Conservation (phyloP, 73 alveolate genomes). For the Diophrys appendiculata region DNA sequence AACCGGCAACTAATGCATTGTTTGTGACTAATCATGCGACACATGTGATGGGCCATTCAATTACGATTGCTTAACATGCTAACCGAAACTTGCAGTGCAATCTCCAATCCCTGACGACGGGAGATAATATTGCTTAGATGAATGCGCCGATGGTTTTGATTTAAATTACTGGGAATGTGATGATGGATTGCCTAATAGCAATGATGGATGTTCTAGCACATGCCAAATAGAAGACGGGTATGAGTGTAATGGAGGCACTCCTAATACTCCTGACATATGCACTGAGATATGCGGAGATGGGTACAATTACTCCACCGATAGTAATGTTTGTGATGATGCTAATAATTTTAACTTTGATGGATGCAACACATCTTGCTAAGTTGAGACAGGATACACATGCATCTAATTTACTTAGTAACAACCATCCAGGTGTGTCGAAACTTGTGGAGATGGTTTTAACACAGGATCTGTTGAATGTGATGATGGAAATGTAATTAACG, state of each 20-base stretch:
- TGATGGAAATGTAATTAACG: slow-evolving; percentile 39
- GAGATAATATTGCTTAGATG: no score
- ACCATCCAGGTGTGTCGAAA: slow-evolving; percentile 14
- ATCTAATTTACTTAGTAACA: slow-evolving; percentile 8
- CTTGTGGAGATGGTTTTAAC: slow-evolving; percentile 32
- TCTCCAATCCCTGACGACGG: no score
- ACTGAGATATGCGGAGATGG: slow-evolving; percentile 12
- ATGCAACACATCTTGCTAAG: slow-evolving; percentile 27
- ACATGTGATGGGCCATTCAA: no score
- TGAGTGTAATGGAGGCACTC: slow-evolving; percentile 11
- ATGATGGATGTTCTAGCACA: slow-evolving; percentile 23
- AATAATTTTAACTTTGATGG: no score
- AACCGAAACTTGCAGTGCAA: no score
- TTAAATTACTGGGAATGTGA: no score
- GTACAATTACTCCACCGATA: neutral
- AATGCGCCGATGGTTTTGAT: no score
- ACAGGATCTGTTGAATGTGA: slow-evolving; percentile 35
- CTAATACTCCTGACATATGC: slow-evolving; percentile 3
- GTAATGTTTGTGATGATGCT: slow-evolving; percentile 30
- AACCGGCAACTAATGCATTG: no score
- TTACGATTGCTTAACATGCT: no score
- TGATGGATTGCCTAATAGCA: slow-evolving; percentile 18
- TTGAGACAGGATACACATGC: slow-evolving; percentile 20
- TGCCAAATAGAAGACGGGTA: slow-evolving; percentile 24
- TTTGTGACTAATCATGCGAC: no score